Evolutionary conservation across 164 flowering plant species (phyloP).

Genomic region (Vitis amurensis): DNA sequence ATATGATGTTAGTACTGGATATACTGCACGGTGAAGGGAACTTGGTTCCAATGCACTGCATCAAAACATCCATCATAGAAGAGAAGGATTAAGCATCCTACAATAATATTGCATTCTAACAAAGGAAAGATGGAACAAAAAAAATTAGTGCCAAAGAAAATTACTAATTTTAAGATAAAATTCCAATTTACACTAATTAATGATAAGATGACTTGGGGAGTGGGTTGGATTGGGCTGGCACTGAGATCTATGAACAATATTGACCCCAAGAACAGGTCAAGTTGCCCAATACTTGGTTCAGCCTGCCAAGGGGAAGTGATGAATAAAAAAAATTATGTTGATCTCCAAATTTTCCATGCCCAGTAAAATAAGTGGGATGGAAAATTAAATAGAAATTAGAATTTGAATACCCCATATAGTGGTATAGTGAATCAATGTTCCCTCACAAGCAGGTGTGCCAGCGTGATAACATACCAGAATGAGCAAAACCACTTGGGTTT

Average conservation of each 20-base stretch:
- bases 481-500: not conserved
- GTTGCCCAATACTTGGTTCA: not conserved
- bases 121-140: not conserved
- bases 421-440: not conserved
- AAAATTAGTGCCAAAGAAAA: not conserved
- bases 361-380: no score
- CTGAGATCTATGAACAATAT: not conserved
- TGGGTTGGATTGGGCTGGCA: not conserved
- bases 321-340: no score
- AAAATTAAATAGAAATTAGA: no score
- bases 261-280: no score
- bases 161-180: not conserved
- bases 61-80: slow-evolving; percentile 8
- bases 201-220: not conserved
- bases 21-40: slow-evolving; percentile 85
- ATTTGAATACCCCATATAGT: not conserved
- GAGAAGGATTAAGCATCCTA: not conserved
- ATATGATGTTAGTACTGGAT: slow-evolving; percentile 82
- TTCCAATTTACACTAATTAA: not conserved
- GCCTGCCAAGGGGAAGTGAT: not conserved
- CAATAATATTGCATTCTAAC: no score
- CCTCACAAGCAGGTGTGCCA: not conserved
- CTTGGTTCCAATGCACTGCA: slow-evolving; percentile 96
- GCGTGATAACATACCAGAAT: not conserved
- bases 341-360: no score